A percentile compares a stretch with the other conserved stretches of the same genome.
Conservation (phyloP, 1,284 basidiomycete species). For the Apiotrichum mycotoxinovorans region DNA sequence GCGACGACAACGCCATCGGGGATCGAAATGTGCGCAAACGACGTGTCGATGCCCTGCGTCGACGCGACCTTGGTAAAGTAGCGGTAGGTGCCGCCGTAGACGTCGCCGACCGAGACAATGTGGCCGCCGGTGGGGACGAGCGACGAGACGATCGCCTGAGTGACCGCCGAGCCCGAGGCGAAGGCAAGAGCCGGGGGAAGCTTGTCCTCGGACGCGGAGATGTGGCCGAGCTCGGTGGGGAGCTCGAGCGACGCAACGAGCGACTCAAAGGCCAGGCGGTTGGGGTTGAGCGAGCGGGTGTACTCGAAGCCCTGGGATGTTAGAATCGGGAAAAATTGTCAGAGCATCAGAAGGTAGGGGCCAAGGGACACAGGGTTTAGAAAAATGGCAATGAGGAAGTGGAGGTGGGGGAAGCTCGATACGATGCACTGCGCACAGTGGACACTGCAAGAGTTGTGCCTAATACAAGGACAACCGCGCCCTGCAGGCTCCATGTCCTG, state of each 20-base stretch:
- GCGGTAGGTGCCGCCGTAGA: conserved; percentile 88
- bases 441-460: too few relatives aligned
- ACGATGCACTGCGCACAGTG: too few relatives aligned
- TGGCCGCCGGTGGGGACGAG: conserved; percentile 58
- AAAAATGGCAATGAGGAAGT: too few relatives aligned
- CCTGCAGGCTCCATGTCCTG: too few relatives aligned
- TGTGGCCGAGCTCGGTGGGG: conserved; percentile 14
- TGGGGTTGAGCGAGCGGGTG: conserved; percentile 85
- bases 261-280: conserved; percentile 71
- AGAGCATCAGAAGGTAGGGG: background rate
- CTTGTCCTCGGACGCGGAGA: conserved; percentile 11
- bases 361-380: background rate
- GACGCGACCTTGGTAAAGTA: conserved; percentile 71
- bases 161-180: conserved; percentile 79
- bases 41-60: conserved; percentile 69
- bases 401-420: too few relatives aligned
- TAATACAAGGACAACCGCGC: too few relatives aligned
- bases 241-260: conserved; percentile 67
- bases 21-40: conserved; percentile 70
- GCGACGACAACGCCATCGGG: conserved; percentile 12
- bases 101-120: conserved; percentile 81
- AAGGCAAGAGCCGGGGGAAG: conserved; percentile 62
- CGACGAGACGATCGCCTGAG: conserved; percentile 64
- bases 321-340: background rate
- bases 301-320: conserved; percentile 73